These are phyloP conservation scores for Solanum peruvianum DNA, from an alignment of 257 asterid genomes.

Conservation along the genomic window DNA sequence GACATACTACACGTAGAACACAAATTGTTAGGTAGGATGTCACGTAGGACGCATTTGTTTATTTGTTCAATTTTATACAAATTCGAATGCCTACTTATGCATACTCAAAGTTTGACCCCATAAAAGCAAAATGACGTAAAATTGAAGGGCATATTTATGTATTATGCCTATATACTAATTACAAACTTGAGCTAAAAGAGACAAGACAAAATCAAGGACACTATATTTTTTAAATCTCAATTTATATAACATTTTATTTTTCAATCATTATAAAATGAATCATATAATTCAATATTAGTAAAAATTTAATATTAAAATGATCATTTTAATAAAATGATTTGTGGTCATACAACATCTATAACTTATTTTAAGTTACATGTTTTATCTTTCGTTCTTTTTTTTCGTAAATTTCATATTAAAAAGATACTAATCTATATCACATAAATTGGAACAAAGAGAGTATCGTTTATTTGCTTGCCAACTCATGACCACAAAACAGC, in stretches of 20 bases:
- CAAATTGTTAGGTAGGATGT: too few relatives aligned
- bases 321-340: background rate
- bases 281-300: background rate
- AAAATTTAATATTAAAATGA: background rate
- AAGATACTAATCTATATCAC: background rate
- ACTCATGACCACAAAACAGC: background rate
- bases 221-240: background rate
- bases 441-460: fast-evolving
- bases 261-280: too few relatives aligned
- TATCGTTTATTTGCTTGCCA: background rate
- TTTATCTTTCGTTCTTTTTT: background rate
- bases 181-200: background rate
- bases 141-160: too few relatives aligned
- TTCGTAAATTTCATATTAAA: background rate
- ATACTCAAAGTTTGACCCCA: too few relatives aligned
- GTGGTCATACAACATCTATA: background rate
- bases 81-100: too few relatives aligned
- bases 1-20: too few relatives aligned
- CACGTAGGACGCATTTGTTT: too few relatives aligned
- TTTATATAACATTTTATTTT: background rate
- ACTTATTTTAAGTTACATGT: background rate
- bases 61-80: too few relatives aligned
- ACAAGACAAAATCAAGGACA: background rate
- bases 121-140: too few relatives aligned
- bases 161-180: too few relatives aligned